phyloP scores from a whole-genome alignment of 2,329 filamentous ascomycete genomes.

The Alternaria viburni region DNA sequence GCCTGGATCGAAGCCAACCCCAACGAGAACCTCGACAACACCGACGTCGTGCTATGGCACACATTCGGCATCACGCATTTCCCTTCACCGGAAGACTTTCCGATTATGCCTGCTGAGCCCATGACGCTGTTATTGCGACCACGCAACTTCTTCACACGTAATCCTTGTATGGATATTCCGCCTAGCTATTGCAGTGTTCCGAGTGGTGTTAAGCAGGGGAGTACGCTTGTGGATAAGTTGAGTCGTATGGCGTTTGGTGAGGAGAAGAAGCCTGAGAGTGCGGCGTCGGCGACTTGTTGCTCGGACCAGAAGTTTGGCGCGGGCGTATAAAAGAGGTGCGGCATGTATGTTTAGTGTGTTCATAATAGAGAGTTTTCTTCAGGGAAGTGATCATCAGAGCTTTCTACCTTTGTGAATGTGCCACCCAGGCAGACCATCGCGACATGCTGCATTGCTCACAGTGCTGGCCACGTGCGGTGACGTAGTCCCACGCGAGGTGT shows the following conservation, averaged over 20 bases:
- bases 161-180: conserved; percentile 81
- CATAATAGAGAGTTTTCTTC: neutral
- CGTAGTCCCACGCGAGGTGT: neutral
- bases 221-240: conserved; percentile 56
- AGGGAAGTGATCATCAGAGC: neutral
- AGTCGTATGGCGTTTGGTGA: conserved; percentile 57
- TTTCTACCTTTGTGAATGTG: neutral
- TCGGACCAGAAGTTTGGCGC: conserved; percentile 27
- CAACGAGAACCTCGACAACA: conserved; percentile 73
- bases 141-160: conserved; percentile 80
- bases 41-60: conserved; percentile 90
- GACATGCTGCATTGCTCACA: neutral
- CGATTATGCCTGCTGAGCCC: conserved; percentile 82
- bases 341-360: neutral
- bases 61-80: conserved; percentile 92
- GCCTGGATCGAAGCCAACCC: conserved; percentile 77
- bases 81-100: conserved; percentile 88
- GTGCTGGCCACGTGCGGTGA: neutral
- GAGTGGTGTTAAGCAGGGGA: conserved; percentile 66
- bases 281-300: conserved; percentile 20
- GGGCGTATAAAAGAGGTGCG: conserved; percentile 10
- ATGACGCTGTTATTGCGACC: conserved; percentile 82
- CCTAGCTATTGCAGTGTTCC: conserved; percentile 77
- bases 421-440: neutral
- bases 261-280: conserved; percentile 26